Evolutionary conservation across 2,329 filamentous ascomycete genomes (phyloP).

Genomic region (Xylariaceae sp.): DNA sequence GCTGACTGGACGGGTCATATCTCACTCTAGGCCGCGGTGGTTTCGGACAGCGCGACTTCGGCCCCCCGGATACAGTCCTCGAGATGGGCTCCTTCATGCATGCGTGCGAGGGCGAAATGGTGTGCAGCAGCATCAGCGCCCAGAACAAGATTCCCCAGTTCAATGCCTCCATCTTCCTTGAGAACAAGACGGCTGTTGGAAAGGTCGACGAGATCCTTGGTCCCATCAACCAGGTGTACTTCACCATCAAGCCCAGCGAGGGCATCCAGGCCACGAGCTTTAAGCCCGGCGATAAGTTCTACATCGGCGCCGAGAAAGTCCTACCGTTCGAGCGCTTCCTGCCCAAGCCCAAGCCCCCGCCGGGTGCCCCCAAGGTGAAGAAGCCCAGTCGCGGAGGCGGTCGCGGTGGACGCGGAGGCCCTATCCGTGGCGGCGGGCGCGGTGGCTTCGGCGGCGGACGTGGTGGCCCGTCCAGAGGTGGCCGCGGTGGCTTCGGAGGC

Average conservation of each 20-base stretch:
- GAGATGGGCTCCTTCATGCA: conserved; percentile 96
- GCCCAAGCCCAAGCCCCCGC: conserved; percentile 77
- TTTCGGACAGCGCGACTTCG: conserved; percentile 31
- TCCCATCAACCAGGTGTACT: conserved; percentile 95
- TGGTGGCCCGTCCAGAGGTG: conserved; percentile 31
- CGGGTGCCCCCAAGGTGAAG: conserved; percentile 57
- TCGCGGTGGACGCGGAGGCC: conserved; percentile 32
- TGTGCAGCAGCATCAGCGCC: conserved; percentile 89
- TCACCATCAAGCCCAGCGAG: conserved; percentile 95
- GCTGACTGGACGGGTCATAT: no score
- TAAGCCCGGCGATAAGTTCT: conserved; percentile 96
- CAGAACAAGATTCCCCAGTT: conserved; percentile 84
- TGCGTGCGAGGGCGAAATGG: conserved; percentile 94
- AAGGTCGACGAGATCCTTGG: conserved; percentile 98
- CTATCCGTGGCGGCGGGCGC: conserved; percentile 52
- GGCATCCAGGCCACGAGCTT: conserved; percentile 93
- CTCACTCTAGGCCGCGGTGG: conserved; percentile 32
- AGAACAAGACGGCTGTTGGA: conserved; percentile 93
- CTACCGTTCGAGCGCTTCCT: conserved; percentile 94
- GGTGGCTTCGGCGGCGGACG: conserved; percentile 29
- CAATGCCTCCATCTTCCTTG: conserved; percentile 97
- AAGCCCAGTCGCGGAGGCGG: conserved; percentile 69
- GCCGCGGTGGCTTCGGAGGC: conserved; percentile 15
- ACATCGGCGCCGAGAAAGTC: conserved; percentile 89
- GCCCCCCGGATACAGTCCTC: conserved; percentile 31